These are phyloP conservation scores for Malassezia arunalokei DNA, from an alignment of 1,284 basidiomycete genomes.

Conservation along the genomic window DNA sequence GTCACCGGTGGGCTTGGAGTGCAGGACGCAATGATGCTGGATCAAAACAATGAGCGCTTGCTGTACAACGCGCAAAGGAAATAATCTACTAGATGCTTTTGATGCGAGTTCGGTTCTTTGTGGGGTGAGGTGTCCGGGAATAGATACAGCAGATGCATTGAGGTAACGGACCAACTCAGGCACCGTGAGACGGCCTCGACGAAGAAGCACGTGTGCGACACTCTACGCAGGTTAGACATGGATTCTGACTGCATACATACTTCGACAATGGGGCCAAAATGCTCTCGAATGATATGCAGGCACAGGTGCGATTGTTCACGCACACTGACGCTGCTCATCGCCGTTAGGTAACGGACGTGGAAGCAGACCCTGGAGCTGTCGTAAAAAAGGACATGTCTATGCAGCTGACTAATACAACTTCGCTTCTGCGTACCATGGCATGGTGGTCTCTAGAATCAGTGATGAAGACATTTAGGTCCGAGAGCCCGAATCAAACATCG, in stretches of 20 bases:
- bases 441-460: too few relatives aligned
- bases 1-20: slow-evolving; percentile 22
- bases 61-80: slow-evolving; percentile 55
- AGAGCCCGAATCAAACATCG: background rate
- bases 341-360: background rate
- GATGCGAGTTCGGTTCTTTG: background rate
- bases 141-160: slow-evolving; percentile 19
- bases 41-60: slow-evolving; percentile 68
- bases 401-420: too few relatives aligned
- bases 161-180: slow-evolving; percentile 46
- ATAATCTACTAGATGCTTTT: slow-evolving; percentile 50
- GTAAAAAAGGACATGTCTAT: too few relatives aligned
- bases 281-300: slow-evolving; percentile 60
- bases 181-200: slow-evolving; percentile 67
- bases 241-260: slow-evolving; percentile 49
- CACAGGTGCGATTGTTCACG: slow-evolving; percentile 52
- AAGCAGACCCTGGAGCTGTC: too few relatives aligned
- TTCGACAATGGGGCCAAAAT: slow-evolving; percentile 66
- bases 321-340: slow-evolving; percentile 21
- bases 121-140: slow-evolving; percentile 13
- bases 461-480: too few relatives aligned
- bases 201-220: slow-evolving; percentile 68
- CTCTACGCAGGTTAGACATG: slow-evolving; percentile 38
- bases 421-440: too few relatives aligned
- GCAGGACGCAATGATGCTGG: slow-evolving; percentile 63